Evolutionary conservation across 1,284 basidiomycete species (phyloP).

Genomic region (Peniophora sp.): DNA sequence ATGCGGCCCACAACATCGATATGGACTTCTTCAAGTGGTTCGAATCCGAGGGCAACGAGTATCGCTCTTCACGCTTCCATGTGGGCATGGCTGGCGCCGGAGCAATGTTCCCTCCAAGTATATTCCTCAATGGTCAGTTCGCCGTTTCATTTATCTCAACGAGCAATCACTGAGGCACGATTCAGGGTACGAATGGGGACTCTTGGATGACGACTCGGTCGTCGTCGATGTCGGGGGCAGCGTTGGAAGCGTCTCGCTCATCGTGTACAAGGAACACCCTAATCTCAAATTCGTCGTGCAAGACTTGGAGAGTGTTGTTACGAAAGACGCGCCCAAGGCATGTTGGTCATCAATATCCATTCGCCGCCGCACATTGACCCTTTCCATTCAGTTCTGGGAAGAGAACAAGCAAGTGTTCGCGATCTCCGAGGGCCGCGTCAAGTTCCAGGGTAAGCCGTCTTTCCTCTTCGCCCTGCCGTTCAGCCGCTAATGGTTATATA

Average conservation of each 20-base stretch:
- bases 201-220: slow-evolving; percentile 11
- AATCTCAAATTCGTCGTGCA: slow-evolving; percentile 18
- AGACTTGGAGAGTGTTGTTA: slow-evolving; percentile 19
- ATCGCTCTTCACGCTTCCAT: slow-evolving; percentile 12
- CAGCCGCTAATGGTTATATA: not conserved
- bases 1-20: not conserved
- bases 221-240: slow-evolving; percentile 22
- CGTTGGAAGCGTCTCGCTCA: slow-evolving; percentile 15
- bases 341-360: not conserved
- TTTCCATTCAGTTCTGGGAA: slow-evolving; percentile 5
- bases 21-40: not conserved
- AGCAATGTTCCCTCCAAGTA: slow-evolving; percentile 11
- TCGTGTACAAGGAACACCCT: slow-evolving; percentile 14
- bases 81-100: slow-evolving; percentile 15
- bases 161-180: not conserved
- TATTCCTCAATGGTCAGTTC: slow-evolving; percentile 12
- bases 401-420: not conserved
- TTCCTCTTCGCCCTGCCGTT: not conserved
- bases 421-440: not conserved
- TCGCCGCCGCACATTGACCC: not conserved
- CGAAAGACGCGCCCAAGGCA: slow-evolving; percentile 13
- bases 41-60: slow-evolving; percentile 1
- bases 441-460: slow-evolving; percentile 2
- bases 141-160: not conserved
- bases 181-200: slow-evolving; percentile 11